These are phyloP conservation scores for Pseudocercospora pini-densiflorae DNA, from an alignment of 2,329 filamentous ascomycete species.

Conservation along the genomic window DNA sequence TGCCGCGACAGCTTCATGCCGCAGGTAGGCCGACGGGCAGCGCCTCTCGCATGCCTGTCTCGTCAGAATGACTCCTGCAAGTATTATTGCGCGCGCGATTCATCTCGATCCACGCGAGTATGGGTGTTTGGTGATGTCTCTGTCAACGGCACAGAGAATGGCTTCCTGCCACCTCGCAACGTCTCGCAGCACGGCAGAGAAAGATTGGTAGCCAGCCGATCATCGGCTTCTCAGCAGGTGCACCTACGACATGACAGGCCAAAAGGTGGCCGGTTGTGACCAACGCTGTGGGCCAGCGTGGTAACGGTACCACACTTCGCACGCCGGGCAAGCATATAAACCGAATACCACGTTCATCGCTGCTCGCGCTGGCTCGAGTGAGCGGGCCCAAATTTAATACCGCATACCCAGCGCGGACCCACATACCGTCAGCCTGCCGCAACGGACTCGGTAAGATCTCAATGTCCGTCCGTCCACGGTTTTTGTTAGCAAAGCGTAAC, in stretches of 20 bases:
- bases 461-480: no score
- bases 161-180: background rate
- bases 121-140: no score
- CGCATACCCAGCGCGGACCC: no score
- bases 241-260: constrained; percentile 13
- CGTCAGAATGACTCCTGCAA: background rate
- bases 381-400: no score
- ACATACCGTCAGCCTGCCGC: no score
- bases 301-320: constrained; percentile 24
- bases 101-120: background rate
- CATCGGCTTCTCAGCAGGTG: background rate
- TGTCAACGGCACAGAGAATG: background rate
- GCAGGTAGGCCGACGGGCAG: constrained; percentile 21
- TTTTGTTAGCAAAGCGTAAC: no score
- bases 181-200: background rate
- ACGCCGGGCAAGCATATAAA: constrained; percentile 9
- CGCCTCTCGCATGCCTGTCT: constrained; percentile 9
- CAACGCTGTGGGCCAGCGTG: constrained; percentile 27
- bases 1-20: constrained; percentile 14
- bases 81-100: background rate
- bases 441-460: no score
- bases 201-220: background rate
- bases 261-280: constrained; percentile 18
- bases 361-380: constrained; percentile 2
- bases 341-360: constrained; percentile 22